These are phyloP conservation scores for Chenopodium berlandieri DNA, from an alignment of 148 eudicot species.

Conservation along the genomic window DNA sequence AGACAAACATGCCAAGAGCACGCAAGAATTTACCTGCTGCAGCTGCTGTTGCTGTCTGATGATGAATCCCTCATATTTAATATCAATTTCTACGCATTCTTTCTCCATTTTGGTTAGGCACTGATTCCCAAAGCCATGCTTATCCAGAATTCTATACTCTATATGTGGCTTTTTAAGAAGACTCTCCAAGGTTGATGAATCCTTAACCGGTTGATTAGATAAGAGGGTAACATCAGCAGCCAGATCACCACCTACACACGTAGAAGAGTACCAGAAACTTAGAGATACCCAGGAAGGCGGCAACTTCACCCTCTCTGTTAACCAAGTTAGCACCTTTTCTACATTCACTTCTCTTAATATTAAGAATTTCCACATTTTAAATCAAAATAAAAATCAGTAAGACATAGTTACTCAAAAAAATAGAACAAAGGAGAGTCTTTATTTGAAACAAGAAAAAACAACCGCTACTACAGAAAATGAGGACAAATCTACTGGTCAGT, in stretches of 20 bases:
- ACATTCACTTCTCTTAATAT: background rate
- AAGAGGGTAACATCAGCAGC: slow-evolving; percentile 59
- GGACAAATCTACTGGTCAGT: background rate
- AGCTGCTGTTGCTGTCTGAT: slow-evolving; percentile 82
- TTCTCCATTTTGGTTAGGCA: slow-evolving; percentile 75
- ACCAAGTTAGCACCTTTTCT: background rate
- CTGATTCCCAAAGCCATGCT: slow-evolving; percentile 80
- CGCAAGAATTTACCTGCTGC: slow-evolving; percentile 54
- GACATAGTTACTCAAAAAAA: background rate
- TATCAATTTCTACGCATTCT: slow-evolving; percentile 90
- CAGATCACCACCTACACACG: slow-evolving; percentile 70
- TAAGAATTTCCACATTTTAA: background rate
- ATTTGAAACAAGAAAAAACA: background rate
- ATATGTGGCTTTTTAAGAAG: slow-evolving; percentile 94
- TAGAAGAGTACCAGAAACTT: slow-evolving; percentile 7
- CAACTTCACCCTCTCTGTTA: background rate
- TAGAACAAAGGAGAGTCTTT: background rate
- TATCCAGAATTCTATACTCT: slow-evolving; percentile 76
- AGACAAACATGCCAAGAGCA: slow-evolving; percentile 1
- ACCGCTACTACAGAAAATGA: background rate
- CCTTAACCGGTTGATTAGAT: slow-evolving; percentile 83
- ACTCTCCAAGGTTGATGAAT: slow-evolving; percentile 66
- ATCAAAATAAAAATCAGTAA: background rate
- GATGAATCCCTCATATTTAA: slow-evolving; percentile 96
- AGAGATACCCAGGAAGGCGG: background rate